phyloP scores from a whole-genome alignment of 805 yeast species.

The Candida cerambycidarum region DNA sequence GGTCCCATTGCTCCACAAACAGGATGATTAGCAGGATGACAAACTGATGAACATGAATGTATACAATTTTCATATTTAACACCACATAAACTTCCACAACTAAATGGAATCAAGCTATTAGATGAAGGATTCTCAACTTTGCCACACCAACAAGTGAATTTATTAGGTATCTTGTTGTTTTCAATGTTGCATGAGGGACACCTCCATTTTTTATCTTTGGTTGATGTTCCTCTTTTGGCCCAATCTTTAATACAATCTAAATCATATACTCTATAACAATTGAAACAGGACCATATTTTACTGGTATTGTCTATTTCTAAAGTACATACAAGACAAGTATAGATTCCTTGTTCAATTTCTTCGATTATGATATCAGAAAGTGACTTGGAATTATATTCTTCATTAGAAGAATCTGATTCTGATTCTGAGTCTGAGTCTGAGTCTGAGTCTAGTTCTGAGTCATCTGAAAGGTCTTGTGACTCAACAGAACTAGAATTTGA shows the following conservation, averaged over 20 bases:
- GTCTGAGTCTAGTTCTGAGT: slow-evolving; percentile 5
- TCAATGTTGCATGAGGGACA: slow-evolving; percentile 79
- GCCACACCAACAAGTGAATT: slow-evolving; percentile 87
- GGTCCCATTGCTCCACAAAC: slow-evolving; percentile 81
- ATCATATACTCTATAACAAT: slow-evolving; percentile 83
- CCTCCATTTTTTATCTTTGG: slow-evolving; percentile 63
- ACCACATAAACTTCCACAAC: slow-evolving; percentile 85
- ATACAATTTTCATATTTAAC: slow-evolving; percentile 55
- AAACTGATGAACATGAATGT: slow-evolving; percentile 70
- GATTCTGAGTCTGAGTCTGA: too few species aligned
- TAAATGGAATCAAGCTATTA: slow-evolving; percentile 59
- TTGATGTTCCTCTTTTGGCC: slow-evolving; percentile 75
- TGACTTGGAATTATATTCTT: slow-evolving; percentile 25
- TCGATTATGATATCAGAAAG: slow-evolving; percentile 38
- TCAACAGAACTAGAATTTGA: too few species aligned
- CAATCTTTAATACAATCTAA: slow-evolving; percentile 81
- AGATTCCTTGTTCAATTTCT: slow-evolving; percentile 67
- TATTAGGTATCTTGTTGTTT: slow-evolving; percentile 49
- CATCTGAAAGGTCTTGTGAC: too few species aligned
- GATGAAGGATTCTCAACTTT: slow-evolving; percentile 72
- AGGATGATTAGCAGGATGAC: slow-evolving; percentile 92
- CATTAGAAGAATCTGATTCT: slow-evolving; percentile 11
- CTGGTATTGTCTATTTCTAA: slow-evolving; percentile 70
- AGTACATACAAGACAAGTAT: slow-evolving; percentile 86
- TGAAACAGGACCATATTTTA: slow-evolving; percentile 73